A percentile compares a stretch with the other conserved stretches of the same genome.
These are phyloP conservation scores for Sistotremastrum niveocremeum DNA, from an alignment of 768 basidiomycete species.

Conservation along the genomic window DNA sequence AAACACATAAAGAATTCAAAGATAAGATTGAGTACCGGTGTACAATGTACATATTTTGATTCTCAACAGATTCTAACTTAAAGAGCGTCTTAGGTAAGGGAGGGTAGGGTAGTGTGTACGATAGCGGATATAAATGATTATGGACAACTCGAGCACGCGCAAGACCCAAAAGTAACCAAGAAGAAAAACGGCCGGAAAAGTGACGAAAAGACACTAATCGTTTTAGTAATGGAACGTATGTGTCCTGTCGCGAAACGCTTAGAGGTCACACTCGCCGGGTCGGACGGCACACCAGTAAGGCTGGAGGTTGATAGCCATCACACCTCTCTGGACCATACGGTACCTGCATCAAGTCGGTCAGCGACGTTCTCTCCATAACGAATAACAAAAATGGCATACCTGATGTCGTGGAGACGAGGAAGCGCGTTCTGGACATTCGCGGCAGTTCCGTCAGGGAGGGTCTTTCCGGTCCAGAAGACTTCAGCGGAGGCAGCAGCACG, in stretches of 20 bases:
- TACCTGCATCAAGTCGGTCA: constrained; percentile 14
- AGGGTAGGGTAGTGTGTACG: too few species aligned
- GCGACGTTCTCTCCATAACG: too few species aligned
- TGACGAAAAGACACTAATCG: neutral
- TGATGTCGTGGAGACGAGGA: constrained; percentile 51
- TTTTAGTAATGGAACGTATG: too few species aligned
- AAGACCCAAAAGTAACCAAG: neutral
- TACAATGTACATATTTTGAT: too few species aligned
- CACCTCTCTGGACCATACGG: constrained; percentile 47
- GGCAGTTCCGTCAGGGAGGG: constrained; percentile 18
- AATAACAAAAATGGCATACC: constrained; percentile 1
- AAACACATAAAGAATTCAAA: too few species aligned
- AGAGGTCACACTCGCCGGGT: constrained; percentile 41
- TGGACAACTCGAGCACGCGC: too few species aligned
- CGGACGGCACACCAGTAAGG: constrained; percentile 62
- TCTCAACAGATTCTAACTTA: too few species aligned
- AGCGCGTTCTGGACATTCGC: constrained; percentile 34
- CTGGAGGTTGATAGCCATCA: constrained; percentile 47
- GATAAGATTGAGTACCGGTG: too few species aligned
- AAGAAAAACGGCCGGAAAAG: neutral
- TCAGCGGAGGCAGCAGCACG: constrained; percentile 60
- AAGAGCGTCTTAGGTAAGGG: too few species aligned
- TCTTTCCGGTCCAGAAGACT: constrained; percentile 57
- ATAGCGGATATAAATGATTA: too few species aligned
- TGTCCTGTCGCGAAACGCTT: neutral